Conservation (phyloP, 768 basidiomycete species). For the Nidularia pulvinata region DNA sequence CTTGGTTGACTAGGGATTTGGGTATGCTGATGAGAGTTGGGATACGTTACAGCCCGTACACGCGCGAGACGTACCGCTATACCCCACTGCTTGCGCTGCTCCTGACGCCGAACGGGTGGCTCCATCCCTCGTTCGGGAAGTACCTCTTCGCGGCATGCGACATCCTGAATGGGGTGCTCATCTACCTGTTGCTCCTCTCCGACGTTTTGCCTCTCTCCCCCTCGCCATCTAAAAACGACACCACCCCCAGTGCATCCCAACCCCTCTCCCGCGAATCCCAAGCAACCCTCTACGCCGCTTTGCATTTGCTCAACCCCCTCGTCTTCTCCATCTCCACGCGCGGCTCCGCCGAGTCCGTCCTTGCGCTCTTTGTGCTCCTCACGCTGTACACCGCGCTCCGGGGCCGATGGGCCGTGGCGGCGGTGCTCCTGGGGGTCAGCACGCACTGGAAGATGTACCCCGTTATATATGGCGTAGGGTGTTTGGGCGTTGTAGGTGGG, state of each 20-base stretch:
- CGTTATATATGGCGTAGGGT: slow-evolving; percentile 83
- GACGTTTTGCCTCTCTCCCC: slow-evolving; percentile 36
- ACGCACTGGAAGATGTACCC: slow-evolving; percentile 99
- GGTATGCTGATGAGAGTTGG: background rate
- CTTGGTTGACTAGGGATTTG: background rate
- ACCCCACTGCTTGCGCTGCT: slow-evolving; percentile 90
- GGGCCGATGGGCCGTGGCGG: slow-evolving; percentile 62
- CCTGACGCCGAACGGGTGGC: slow-evolving; percentile 75
- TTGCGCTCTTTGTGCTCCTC: slow-evolving; percentile 76
- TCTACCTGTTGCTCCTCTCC: slow-evolving; percentile 59
- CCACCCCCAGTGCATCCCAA: slow-evolving; percentile 2
- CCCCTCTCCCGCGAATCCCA: slow-evolving; percentile 10
- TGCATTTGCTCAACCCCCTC: slow-evolving; percentile 92
- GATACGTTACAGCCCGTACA: slow-evolving; percentile 70
- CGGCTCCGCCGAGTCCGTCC: slow-evolving; percentile 91
- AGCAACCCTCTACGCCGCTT: slow-evolving; percentile 58
- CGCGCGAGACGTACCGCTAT: slow-evolving; percentile 92
- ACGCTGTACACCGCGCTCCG: slow-evolving; percentile 63
- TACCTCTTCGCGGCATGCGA: slow-evolving; percentile 85
- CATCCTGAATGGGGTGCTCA: slow-evolving; percentile 73
- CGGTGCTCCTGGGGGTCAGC: slow-evolving; percentile 75
- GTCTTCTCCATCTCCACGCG: slow-evolving; percentile 97
- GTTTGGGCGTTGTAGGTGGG: slow-evolving; percentile 53
- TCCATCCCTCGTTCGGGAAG: slow-evolving; percentile 91
- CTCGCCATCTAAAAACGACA: slow-evolving; percentile 5